Evolutionary conservation across 345 rosid species (phyloP), one percentile per base, ranked within the genome.

Genomic region (Bruguiera gymnorhiza): DNA sequence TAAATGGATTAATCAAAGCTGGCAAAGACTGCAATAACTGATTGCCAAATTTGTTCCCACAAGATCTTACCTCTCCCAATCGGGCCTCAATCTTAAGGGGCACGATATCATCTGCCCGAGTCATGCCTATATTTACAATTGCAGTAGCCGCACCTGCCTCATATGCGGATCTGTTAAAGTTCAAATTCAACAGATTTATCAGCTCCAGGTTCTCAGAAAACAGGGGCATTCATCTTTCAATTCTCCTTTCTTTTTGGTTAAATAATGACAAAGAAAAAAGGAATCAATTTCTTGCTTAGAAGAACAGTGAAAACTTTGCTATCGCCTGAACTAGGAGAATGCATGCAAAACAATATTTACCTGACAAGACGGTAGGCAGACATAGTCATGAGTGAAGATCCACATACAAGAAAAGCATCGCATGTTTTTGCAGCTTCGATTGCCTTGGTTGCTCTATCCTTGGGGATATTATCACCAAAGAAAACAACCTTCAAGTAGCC

Each of bases 301-400:
- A 43, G 50, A 43, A 43, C 3, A 0, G 50, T 43, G 5, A 43
- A 43, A 43, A 43, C 50, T 11, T 43, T 43, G 50, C 50, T 13
- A 43, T 43, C 1, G 16, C 50, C 50, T 15, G 5, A 43, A 13
- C 5, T 43, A 43, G 50, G 50, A 43, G 19, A 48, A 67, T 34
- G 34, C 39, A 51, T 2, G 43, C 46, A 48, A 43, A 46, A 60
- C 4, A 30, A 16, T 6, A 70, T 65, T 23, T 83, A 94, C 97
- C 90, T 88, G 75, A 89, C 78, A 39, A 94, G 95, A 57, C 96
- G 89, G 76, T 65, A 94, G 48, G 98, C 98, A 46, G 95, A 94
- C 95, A 91, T 91, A 54, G 98, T 94, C 97, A 94, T 94, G 63
- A 89, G 64, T 54, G 97, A 88, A 57, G 98, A 89, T 75, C 98